Evolutionary conservation across 31 red algal genomes (phyloP).

Genomic region (Bonnemaisonia californica): DNA sequence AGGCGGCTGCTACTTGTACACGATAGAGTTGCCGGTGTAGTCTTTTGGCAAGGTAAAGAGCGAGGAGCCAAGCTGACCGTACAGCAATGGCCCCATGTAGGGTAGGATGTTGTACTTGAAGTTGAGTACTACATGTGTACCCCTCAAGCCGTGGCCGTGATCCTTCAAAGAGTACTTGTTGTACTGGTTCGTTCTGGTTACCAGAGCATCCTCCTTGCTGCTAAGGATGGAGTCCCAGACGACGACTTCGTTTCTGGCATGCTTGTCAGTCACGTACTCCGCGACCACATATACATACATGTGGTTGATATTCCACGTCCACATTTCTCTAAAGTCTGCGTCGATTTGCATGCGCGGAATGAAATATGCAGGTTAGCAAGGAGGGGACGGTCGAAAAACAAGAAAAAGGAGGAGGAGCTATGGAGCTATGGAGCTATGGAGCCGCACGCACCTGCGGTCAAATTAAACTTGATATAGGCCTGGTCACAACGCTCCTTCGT

Average conservation of each 20-base stretch:
- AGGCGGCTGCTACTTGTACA: too few relatives aligned
- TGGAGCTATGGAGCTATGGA: not conserved
- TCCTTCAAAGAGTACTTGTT: constrained; percentile 65
- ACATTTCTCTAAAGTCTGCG: constrained; percentile 41
- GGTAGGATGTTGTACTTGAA: constrained; percentile 62
- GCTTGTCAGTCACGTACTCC: constrained; percentile 33
- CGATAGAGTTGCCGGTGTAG: constrained; percentile 25
- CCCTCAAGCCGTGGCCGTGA: constrained; percentile 44
- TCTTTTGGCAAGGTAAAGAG: constrained; percentile 29
- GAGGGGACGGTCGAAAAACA: too few relatives aligned
- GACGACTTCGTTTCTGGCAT: constrained; percentile 54
- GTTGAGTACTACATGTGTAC: constrained; percentile 8
- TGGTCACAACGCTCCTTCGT: constrained; percentile 51
- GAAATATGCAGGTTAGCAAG: too few relatives aligned
- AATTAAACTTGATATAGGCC: constrained; percentile 51
- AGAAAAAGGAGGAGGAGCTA: not conserved
- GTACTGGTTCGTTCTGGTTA: constrained; percentile 37
- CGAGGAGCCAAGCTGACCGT: constrained; percentile 36
- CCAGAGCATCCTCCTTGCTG: constrained; percentile 9
- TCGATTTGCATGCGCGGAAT: too few relatives aligned
- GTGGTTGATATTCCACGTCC: constrained; percentile 67
- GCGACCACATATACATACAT: constrained; percentile 67
- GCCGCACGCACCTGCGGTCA: constrained; percentile 26
- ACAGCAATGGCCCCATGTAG: constrained; percentile 59
- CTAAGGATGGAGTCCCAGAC: constrained; percentile 55